Conservation (phyloP, 495 filamentous ascomycete genomes). For the Pyronema omphalodes region DNA sequence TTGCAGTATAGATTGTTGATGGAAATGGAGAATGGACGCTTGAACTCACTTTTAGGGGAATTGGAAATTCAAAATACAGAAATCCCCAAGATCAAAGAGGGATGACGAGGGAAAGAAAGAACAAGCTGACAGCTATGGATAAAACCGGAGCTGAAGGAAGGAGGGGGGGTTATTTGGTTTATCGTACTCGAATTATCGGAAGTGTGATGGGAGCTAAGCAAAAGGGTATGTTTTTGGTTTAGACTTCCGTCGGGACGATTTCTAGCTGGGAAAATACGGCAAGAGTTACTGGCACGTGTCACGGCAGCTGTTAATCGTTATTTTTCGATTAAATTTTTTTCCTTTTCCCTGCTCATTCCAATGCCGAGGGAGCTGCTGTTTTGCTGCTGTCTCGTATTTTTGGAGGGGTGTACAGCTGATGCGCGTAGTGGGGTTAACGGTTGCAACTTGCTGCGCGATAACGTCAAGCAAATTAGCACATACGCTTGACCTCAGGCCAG, state of each 20-base stretch:
- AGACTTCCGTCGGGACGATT: not conserved
- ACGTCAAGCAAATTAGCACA: conserved; percentile 1
- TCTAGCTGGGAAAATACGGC: not conserved
- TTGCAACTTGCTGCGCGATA: not conserved
- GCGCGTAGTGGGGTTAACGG: not conserved
- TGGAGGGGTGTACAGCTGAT: not conserved
- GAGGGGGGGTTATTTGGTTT: no score
- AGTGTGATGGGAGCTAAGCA: not conserved
- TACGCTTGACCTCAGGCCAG: not conserved
- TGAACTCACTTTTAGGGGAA: not conserved
- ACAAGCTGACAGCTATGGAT: not conserved
- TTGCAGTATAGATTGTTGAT: not conserved
- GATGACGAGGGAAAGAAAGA: not conserved
- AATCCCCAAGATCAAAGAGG: not conserved
- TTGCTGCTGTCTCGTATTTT: not conserved
- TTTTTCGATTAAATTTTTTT: not conserved
- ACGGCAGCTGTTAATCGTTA: not conserved
- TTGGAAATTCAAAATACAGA: not conserved
- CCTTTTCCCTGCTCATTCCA: no score
- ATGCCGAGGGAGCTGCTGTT: no score
- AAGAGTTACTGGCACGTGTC: not conserved
- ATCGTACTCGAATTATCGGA: not conserved
- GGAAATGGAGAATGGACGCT: not conserved
- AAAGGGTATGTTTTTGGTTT: not conserved
- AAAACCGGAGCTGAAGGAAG: not conserved